Base-by-base conservation (phyloP, 768 basidiomycete genomes). In the Boletellus ananiceps region DNA sequence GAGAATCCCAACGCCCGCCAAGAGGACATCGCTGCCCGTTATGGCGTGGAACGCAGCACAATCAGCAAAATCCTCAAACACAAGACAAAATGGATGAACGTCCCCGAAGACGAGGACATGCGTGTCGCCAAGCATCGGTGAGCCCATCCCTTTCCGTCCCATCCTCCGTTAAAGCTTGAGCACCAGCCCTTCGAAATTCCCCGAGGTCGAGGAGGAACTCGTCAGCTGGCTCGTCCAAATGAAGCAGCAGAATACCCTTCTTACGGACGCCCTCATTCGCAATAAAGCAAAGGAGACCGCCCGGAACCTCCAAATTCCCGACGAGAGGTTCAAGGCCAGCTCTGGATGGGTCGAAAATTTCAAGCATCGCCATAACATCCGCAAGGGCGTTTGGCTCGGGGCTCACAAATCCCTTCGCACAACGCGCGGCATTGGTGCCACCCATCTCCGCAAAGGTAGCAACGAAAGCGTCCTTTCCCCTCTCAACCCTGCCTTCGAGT, bases 281-380 rank as follows among this genome's bases (percentile, higher is more conserved):
- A 70, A 71, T 27, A 81, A 83, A 59, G 90, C 90, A 18, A 80
- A 81, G 54, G 78, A 82, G 54, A 75, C 86, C 52, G 88, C 84
- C 2, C 68, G 73, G 37, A 61, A 56, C 7, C 74, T 83, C 44
- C 71, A 76, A 44, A 81, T 86, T 52, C 63, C 75, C 40, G 78
- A 82, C 50, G 84, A 87, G 49, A 78, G 80, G 64, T 94, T 94
- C 79, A 93, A 93, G 69, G 91, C 88, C n/a, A 88, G 85, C 61
- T 82, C 86, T 9, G 89, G 90, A 4, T 94, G 92, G 92, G 77
- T 94, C 46, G 90, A 93, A 64, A 90, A 90, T 65, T 94, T 93
- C 74, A 93, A 93, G 71, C 78, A 80, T 58, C 83, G 92, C 31
- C 80, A 86, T 55, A 81, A 81, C 50, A 88, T 94, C 52, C 77